Evolutionary conservation across 2,329 filamentous ascomycete species (phyloP).

Genomic region (Cryphonectria radicalis): DNA sequence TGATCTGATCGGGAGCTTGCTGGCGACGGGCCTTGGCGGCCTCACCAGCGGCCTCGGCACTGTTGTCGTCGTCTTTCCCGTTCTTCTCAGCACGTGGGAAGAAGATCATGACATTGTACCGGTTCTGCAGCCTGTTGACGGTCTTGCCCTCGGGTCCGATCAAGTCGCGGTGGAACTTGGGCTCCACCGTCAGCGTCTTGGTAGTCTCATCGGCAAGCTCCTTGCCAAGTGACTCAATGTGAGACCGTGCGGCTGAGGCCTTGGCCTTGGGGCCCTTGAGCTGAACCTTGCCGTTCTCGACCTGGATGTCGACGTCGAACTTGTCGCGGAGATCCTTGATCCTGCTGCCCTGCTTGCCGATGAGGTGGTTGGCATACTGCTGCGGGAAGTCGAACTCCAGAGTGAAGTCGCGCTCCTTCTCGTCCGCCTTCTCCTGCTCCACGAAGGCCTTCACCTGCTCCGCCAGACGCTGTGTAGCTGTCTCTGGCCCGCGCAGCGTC

Average conservation of each 20-base stretch:
- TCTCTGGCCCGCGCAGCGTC: conserved; percentile 76
- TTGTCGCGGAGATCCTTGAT: conserved; percentile 68
- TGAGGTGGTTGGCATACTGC: conserved; percentile 87
- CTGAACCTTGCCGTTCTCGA: conserved; percentile 92
- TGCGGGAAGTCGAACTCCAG: conserved; percentile 91
- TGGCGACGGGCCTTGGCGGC: conserved; percentile 67
- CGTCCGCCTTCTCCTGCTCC: conserved; percentile 86
- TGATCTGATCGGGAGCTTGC: conserved; percentile 85
- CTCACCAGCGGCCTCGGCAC: conserved; percentile 71
- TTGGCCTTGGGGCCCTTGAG: conserved; percentile 96
- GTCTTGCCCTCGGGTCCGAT: conserved; percentile 87
- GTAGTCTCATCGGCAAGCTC: conserved; percentile 91
- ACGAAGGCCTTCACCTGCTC: conserved; percentile 79
- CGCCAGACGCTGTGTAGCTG: conserved; percentile 72
- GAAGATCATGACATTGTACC: conserved; percentile 93
- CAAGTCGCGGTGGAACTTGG: conserved; percentile 91
- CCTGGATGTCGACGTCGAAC: conserved; percentile 78
- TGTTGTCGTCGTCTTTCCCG: conserved; percentile 68
- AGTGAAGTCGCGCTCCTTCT: conserved; percentile 89
- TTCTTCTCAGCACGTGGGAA: conserved; percentile 76
- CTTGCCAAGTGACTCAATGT: conserved; percentile 79
- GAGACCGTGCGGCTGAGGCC: conserved; percentile 80
- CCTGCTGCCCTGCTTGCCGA: conserved; percentile 70
- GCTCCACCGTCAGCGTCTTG: conserved; percentile 84
- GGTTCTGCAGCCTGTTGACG: conserved; percentile 88